Percentiles rank a stretch among this genome's conserved stretches.
Conservation (phyloP, 257 asterid species). For the Penstemon barbatus region DNA sequence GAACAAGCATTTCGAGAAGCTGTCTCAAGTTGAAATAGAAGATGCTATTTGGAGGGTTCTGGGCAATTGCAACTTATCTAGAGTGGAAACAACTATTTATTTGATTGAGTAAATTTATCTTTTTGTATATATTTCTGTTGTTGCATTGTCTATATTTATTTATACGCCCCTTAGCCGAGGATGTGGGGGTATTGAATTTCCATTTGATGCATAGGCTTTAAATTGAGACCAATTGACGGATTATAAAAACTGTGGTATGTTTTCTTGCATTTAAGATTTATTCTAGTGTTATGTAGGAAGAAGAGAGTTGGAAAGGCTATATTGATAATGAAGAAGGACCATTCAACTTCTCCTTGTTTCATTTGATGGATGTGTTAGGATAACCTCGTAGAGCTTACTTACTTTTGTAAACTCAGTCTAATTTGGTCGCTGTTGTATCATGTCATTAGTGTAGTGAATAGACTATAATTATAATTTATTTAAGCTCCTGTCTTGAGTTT, state of each 20-base stretch:
- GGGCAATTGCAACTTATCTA: slow-evolving; percentile 1
- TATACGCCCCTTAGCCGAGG: background rate
- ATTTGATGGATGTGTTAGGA: too few species aligned
- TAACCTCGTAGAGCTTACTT: too few species aligned
- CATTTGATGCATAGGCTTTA: background rate
- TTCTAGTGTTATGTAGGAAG: background rate
- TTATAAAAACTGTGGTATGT: background rate
- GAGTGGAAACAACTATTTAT: background rate
- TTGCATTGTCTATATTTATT: slow-evolving; percentile 14
- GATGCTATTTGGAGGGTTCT: slow-evolving; percentile 16
- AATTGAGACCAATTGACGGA: background rate
- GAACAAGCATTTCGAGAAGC: slow-evolving; percentile 43
- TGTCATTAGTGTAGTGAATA: too few species aligned
- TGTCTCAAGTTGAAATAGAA: slow-evolving; percentile 38
- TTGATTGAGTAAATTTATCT: slow-evolving; percentile 11
- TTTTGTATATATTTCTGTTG: background rate
- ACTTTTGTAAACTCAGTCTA: too few species aligned
- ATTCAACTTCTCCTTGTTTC: too few species aligned
- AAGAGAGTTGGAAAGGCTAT: background rate
- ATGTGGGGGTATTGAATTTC: slow-evolving; percentile 1
- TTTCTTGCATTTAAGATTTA: background rate
- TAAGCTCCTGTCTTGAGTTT: too few species aligned
- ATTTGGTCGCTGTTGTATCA: too few species aligned
- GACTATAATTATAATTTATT: too few species aligned
- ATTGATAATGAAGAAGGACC: too few species aligned